Evolutionary conservation across 2,329 filamentous ascomycete genomes (phyloP), one percentile per base, ranked within the genome.

Genomic region (Epichloe festucae): DNA sequence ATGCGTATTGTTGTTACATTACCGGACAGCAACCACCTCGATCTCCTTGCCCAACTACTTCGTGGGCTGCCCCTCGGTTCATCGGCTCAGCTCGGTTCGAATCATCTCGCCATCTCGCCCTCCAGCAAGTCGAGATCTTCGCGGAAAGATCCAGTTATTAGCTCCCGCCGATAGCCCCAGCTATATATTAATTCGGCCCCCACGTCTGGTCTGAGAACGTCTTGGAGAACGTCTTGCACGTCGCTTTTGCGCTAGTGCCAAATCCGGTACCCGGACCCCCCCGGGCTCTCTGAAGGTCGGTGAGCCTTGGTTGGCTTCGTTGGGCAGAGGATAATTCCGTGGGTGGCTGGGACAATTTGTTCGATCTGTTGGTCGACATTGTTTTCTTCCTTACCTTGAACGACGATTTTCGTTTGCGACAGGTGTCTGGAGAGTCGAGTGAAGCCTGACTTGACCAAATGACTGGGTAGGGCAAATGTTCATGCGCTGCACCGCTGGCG

Each of bases 211-310:
- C 35, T 27, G 21, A n/a, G 31, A 45, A 27, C 27, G 17, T 11
- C 17, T 36, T 39, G 21, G 23, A 27, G 23, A 27, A 27, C 23
- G 23, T 23, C 23, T 7, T 23, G 23, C 41, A 49, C 47, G 36
- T 40, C 21, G 38, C 8, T 6, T 23, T 27, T 27, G 23, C 52
- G 52, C 44, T 53, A 53, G 52, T 44, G 39, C 44, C 52, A 43
- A 38, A 53, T 53, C 36, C 43, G 47, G 47, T 23, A 11, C 43
- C 36, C 15, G 49, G 7, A 17, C 47, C 52, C 51, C 41, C 36
- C 42, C 27, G 42, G 47, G 31, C 35, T 12, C 38, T 21, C 31
- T 49, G 41, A 49, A 52, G 49, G 51, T 52, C 51, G 51, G 51
- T 53, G 51, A 53, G 47, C 47, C 27, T 43, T 52, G 35, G 17